These are phyloP conservation scores for Heliamphora exappendiculata DNA, from an alignment of 148 eudicot species.

Conservation along the genomic window DNA sequence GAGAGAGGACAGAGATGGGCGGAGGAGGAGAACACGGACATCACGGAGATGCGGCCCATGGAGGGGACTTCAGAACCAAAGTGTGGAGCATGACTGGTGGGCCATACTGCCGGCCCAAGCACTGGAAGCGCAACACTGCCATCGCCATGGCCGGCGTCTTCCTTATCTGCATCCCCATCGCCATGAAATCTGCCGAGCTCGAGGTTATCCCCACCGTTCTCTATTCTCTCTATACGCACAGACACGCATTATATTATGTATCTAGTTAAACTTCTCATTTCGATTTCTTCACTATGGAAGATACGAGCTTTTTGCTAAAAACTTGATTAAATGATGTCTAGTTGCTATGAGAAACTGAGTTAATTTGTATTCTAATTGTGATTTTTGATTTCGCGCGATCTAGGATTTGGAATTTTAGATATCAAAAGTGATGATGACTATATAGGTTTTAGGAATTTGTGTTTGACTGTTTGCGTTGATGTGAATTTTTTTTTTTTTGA, in stretches of 20 bases:
- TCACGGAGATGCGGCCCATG: constrained; percentile 31
- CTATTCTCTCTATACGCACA: not conserved
- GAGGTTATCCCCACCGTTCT: constrained; percentile 38
- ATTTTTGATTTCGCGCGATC: not conserved
- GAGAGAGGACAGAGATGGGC: constrained; percentile 16
- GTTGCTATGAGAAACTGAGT: too few species aligned
- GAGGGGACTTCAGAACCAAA: constrained; percentile 68
- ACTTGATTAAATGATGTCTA: too few species aligned
- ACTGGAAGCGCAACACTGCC: constrained; percentile 95
- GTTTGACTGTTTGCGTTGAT: not conserved
- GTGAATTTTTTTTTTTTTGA: not conserved
- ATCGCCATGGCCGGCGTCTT: constrained; percentile 71
- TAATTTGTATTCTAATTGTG: not conserved
- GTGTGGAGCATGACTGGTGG: constrained; percentile 96
- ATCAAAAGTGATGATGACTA: not conserved
- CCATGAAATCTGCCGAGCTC: constrained; percentile 80
- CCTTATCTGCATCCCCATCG: constrained; percentile 80
- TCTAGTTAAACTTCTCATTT: not conserved
- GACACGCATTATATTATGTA: not conserved
- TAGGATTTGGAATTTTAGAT: not conserved
- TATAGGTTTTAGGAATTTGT: not conserved
- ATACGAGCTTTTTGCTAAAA: not conserved
- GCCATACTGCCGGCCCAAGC: constrained; percentile 72
- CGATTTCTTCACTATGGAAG: not conserved
- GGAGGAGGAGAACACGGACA: constrained; percentile 56